Base-by-base conservation (phyloP, 176 grass and related monocot species). In the Leersia perrieri region DNA sequence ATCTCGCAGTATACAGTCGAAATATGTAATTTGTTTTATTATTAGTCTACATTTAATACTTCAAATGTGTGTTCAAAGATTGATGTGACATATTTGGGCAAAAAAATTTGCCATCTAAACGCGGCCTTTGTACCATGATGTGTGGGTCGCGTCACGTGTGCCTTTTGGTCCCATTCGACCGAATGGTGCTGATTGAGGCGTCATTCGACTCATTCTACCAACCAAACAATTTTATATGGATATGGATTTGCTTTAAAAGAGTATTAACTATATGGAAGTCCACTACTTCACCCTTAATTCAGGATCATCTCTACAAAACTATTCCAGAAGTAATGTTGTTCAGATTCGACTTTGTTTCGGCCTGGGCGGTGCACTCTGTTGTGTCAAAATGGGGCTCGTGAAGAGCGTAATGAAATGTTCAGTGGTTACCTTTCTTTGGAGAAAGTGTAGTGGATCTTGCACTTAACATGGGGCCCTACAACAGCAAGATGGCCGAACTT, bases 91-190 rank as follows among this genome's bases (percentile, higher is more conserved):
- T n/a, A n/a, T n/a, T n/a, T n/a, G n/a, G n/a, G n/a, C n/a, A n/a
- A n/a, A n/a, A n/a, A n/a, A n/a, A n/a, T n/a, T n/a, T n/a, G n/a
- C n/a, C n/a, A n/a, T n/a, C n/a, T n/a, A n/a, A n/a, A n/a, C n/a
- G n/a, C n/a, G n/a, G n/a, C n/a, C n/a, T n/a, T 35, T 53, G 82
- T 80, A 69, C 82, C 66, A 80, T 53, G 39, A 51, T 51, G 67
- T 20, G 57, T 39, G 45, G 60, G 86, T 68, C n/a, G 62, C 68
- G n/a, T 85, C 76, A 85, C 82, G 82, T 81, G 87, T 76, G 77
- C 64, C 55, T 65, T n/a, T n/a, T 35, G 76, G 53, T 76, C 61
- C 64, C 64, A 47, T 20, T 76, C 15, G 70, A 33, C 69, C 68
- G 33, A 74, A 33, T 69, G 69, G 53, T 67, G 35, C 30, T 68